phyloP scores from a whole-genome alignment of 352 stramenopile species.

The Pythium phragmitis region DNA sequence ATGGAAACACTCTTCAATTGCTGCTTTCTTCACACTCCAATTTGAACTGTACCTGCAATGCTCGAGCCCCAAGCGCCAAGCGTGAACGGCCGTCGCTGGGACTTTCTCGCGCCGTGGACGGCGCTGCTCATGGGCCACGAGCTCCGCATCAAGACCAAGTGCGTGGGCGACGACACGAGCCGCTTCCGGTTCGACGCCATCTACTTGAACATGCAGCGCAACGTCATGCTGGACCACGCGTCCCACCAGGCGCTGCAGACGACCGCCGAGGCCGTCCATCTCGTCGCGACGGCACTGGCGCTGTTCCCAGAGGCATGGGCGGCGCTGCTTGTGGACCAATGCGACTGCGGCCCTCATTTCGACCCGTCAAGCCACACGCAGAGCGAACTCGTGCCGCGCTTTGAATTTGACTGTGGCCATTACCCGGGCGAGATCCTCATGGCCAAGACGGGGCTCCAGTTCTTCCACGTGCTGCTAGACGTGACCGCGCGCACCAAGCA shows the following conservation, averaged over 20 bases:
- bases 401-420: slow-evolving; percentile 17
- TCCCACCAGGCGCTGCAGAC: slow-evolving; percentile 10
- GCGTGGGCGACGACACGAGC: slow-evolving; percentile 9
- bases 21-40: background rate
- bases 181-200: slow-evolving; percentile 19
- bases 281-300: slow-evolving; percentile 10
- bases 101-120: slow-evolving; percentile 16
- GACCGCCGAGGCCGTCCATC: slow-evolving; percentile 10
- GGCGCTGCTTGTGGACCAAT: slow-evolving; percentile 8
- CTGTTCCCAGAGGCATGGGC: slow-evolving; percentile 11
- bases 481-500: background rate
- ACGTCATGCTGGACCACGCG: slow-evolving; percentile 8
- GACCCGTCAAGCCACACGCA: background rate
- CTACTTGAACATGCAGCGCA: slow-evolving; percentile 15
- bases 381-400: slow-evolving; percentile 8
- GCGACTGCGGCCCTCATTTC: slow-evolving; percentile 5
- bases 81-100: slow-evolving; percentile 3
- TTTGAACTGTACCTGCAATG: background rate
- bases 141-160: slow-evolving; percentile 12
- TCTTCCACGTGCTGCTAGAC: slow-evolving; percentile 13
- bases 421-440: slow-evolving; percentile 13
- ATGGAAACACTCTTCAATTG: background rate
- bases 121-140: slow-evolving; percentile 13
- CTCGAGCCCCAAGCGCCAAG: background rate
- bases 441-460: slow-evolving; percentile 4